Conservation (phyloP, 2,329 filamentous ascomycete species). For the Diaporthe eres region DNA sequence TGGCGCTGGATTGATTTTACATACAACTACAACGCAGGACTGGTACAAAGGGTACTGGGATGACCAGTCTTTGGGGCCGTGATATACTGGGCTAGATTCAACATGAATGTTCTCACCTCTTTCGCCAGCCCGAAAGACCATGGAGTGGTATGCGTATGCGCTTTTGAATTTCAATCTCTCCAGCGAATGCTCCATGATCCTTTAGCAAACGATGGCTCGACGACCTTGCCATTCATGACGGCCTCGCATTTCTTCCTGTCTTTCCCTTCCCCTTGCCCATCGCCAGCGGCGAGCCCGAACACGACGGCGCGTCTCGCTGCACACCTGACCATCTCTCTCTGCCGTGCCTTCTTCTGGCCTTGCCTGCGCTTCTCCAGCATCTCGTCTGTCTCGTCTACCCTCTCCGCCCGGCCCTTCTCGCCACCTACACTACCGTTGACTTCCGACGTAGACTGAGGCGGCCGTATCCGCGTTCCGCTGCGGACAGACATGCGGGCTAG, state of each 20-base stretch:
- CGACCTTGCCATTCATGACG: conserved; percentile 69
- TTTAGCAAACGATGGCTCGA: conserved; percentile 73
- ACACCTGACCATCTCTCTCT: conserved; percentile 72
- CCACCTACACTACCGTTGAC: conserved; percentile 70
- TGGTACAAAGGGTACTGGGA: not conserved
- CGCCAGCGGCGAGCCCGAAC: conserved; percentile 60
- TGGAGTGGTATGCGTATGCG: not conserved
- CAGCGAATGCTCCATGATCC: conserved; percentile 72
- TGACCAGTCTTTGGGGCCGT: too few relatives aligned
- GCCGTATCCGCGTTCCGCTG: conserved; percentile 54
- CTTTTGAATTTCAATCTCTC: conserved; percentile 57
- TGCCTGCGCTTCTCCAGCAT: conserved; percentile 63
- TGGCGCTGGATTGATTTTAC: not conserved
- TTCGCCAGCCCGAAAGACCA: not conserved
- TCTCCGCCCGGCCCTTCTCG: conserved; percentile 68
- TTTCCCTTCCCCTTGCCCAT: conserved; percentile 35
- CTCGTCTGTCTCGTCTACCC: conserved; percentile 65
- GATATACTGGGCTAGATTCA: not conserved
- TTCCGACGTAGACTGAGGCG: conserved; percentile 58
- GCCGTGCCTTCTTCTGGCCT: conserved; percentile 59
- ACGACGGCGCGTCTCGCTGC: conserved; percentile 73
- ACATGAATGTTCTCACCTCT: not conserved
- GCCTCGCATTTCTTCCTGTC: conserved; percentile 67
- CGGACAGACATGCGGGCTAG: conserved; percentile 53
- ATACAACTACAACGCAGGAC: not conserved